phyloP scores from a whole-genome alignment of 495 filamentous ascomycete genomes.

The Rostrohypoxylon terebratum region DNA sequence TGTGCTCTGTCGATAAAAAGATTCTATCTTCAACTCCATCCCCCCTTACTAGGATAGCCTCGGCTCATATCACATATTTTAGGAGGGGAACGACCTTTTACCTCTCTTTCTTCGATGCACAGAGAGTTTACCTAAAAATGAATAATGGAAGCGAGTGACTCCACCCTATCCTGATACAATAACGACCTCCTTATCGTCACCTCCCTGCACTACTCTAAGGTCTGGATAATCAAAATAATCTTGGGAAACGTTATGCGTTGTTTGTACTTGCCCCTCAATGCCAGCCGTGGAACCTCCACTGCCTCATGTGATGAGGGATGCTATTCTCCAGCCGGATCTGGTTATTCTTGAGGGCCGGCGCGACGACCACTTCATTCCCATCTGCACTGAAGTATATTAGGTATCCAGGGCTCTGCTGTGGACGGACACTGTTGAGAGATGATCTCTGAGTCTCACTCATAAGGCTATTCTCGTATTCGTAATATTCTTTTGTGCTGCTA shows the following conservation, averaged over 20 bases:
- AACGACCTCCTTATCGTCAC: no score
- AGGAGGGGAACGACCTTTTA: no score
- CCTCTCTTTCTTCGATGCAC: no score
- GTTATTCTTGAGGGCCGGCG: not conserved
- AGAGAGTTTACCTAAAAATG: no score
- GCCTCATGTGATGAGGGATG: not conserved
- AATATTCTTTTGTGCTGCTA: not conserved
- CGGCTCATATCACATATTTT: no score
- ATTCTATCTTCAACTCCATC: not conserved
- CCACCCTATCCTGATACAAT: no score
- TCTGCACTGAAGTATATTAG: not conserved
- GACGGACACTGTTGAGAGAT: not conserved
- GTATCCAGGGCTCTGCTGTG: not conserved
- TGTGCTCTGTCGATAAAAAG: not conserved
- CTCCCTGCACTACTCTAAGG: no score
- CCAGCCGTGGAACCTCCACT: no score
- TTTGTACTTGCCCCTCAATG: no score
- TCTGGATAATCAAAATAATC: no score
- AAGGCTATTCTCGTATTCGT: not conserved
- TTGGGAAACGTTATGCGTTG: no score
- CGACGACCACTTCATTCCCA: conserved; percentile 2
- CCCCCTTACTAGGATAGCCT: not conserved
- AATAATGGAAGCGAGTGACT: no score
- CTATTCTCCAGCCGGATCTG: not conserved
- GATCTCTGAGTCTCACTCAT: not conserved